Percentiles rank a stretch among this genome's conserved stretches.
These are phyloP conservation scores for Alternaria sp. DNA, from an alignment of 2,329 filamentous ascomycete species.

Conservation along the genomic window DNA sequence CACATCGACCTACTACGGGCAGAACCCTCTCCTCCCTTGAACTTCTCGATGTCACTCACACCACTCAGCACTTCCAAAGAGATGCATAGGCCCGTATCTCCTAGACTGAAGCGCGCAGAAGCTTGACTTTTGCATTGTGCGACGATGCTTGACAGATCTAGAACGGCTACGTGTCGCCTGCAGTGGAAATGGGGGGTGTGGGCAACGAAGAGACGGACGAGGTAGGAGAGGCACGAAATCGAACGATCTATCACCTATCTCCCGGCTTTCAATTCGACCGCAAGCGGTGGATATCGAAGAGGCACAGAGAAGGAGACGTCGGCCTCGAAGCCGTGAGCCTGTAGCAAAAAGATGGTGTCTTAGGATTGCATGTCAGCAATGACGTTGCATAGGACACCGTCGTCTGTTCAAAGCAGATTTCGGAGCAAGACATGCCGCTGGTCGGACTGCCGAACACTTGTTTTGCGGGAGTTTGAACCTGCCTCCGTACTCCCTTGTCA, in stretches of 20 bases:
- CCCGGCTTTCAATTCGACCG: constrained; percentile 9
- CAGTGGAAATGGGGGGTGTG: background rate
- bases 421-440: background rate
- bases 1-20: constrained; percentile 4
- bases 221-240: background rate
- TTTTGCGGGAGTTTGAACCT: background rate
- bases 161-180: constrained; percentile 14
- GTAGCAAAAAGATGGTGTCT: background rate
- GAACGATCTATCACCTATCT: constrained; percentile 4
- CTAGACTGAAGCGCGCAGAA: constrained; percentile 9
- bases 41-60: background rate
- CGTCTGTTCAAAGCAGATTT: background rate
- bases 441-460: background rate
- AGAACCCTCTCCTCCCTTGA: constrained; percentile 4
- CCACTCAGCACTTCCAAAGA: constrained; percentile 7
- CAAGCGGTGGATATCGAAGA: constrained; percentile 15
- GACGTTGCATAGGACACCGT: background rate
- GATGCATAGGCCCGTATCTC: constrained; percentile 17
- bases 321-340: constrained; percentile 1
- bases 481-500: background rate
- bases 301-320: constrained; percentile 5
- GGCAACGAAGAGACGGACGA: background rate
- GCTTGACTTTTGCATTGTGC: constrained; percentile 9
- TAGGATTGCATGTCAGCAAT: constrained; percentile 1
- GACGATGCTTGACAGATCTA: constrained; percentile 5